Base-by-base conservation (phyloP, 257 asterid genomes). In the Nicotiana knightiana region DNA sequence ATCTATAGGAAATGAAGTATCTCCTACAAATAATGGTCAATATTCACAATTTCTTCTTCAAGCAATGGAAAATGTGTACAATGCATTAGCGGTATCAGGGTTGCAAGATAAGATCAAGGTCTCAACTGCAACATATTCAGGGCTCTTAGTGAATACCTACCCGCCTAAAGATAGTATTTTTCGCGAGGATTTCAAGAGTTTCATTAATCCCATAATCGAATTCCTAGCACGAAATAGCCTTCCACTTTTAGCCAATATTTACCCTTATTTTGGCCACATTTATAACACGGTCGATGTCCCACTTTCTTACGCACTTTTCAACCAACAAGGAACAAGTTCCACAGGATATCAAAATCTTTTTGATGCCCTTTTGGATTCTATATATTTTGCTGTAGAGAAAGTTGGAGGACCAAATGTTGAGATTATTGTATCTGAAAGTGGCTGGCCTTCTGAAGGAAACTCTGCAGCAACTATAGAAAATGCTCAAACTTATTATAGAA, bases 1-100 rank as follows among this genome's bases (percentile, higher is more conserved):
- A 17, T 77, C 88, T 3, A 85, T 85, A 1, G 92, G 91, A 10
- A 89, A 88, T 63, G 94, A 90, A 81, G 89, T 90, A 0, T 79
- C 71, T 79, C 92, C 91, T 0, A 6, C 26, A 1, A 71, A 84
- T 2, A 48, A 37, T 0, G 61, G 82, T 1, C 46, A 70, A 2
- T 37, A 16, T 26, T 84, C 30, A 53, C 64, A 26, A 8, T 66
- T 39, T 3, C 77, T 87, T 3, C 85, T 73, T 66, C 88, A 85
- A 0, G 91, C 84, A 54, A 89, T 90, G 89, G 28, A 48, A 24
- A 84, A 58, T 83, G 62, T 88, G 13, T n/a, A 88, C 83, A 33
- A 1, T 0, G 85, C 85, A 1, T 85, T 90, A 54, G 21, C 85
- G 1, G 7, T 6, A 0, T 6, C 16, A 1, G 67, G 62, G 3